phyloP scores from a whole-genome alignment of 208 protist species.

The Phytomonas francai region DNA sequence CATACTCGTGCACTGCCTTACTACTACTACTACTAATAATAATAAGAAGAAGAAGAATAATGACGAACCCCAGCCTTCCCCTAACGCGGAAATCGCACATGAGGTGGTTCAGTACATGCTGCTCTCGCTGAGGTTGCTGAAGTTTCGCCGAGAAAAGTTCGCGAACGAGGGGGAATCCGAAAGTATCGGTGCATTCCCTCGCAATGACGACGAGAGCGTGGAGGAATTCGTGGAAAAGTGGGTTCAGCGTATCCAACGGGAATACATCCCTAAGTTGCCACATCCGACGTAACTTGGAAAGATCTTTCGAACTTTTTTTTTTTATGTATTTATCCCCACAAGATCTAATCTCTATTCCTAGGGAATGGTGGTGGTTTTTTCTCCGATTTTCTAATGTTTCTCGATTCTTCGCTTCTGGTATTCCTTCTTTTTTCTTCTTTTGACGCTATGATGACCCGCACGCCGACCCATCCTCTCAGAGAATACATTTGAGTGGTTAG shows the following conservation, averaged over 20 bases:
- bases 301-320: slow-evolving; percentile 1
- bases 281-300: neutral
- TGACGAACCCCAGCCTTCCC: neutral
- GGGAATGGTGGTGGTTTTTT: neutral
- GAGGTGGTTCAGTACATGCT: slow-evolving; percentile 12
- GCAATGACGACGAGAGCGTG: neutral
- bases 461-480: too few species aligned
- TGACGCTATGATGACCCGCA: too few species aligned
- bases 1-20: slow-evolving; percentile 17
- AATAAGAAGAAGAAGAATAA: neutral
- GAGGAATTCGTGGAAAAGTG: neutral
- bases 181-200: neutral
- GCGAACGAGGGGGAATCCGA: neutral
- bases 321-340: neutral
- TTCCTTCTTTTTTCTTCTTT: too few species aligned
- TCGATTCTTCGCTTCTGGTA: too few species aligned
- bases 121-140: too few species aligned
- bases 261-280: neutral
- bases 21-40: slow-evolving; percentile 9
- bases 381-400: neutral
- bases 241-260: neutral
- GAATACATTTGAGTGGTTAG: too few species aligned
- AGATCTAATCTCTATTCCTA: slow-evolving; percentile 3
- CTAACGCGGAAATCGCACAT: slow-evolving; percentile 2
- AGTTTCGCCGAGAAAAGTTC: too few species aligned